Base-by-base conservation (phyloP, 371 early-diverging fungal genomes). In the Blakeslea trispora region DNA sequence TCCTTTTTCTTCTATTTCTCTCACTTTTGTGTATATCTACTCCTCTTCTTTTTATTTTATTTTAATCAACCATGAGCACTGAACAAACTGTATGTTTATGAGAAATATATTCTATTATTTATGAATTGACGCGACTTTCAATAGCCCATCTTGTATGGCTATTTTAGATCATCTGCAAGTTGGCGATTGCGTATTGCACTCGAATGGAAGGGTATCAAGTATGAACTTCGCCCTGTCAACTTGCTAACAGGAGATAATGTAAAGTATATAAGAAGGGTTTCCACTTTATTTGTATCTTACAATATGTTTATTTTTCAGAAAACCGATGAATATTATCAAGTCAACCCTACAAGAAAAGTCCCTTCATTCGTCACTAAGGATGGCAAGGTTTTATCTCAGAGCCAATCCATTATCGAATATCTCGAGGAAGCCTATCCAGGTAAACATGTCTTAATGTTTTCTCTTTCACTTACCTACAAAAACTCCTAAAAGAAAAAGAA, bases 381-480 rank as follows among this genome's bases (percentile, higher is more conserved):
- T 44, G 84, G 83, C 9, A 49, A 75, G 22, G 37, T 64, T 5
- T 42, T 94, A 34, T 71, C 74, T 28, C 89, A 92, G 70, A 92
- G 92, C 7, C 60, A 86, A 45, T 89, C 95, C 21, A 95, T 96
- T 43, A 53, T 94, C 32, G 94, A 96, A 66, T 93, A 92, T 58
- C 71, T 97, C 7, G 96, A 97, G 43, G 95, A 96, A 54, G 67
- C 79, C 13, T 64, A 83, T 53, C 86, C 92, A 10, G 79, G 85
- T 65, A 68, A 39, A 35, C n/a, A 32, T 42, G 40, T n/a, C n/a
- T n/a, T n/a, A n/a, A n/a, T n/a, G n/a, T n/a, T n/a, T n/a, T n/a
- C n/a, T n/a, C n/a, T n/a, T n/a, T n/a, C n/a, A n/a, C n/a, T n/a
- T n/a, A n/a, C n/a, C n/a, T n/a, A n/a, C n/a, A n/a, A n/a, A n/a